Evolutionary conservation across 805 yeast genomes (phyloP).

Genomic region (Yarrowia sp.): DNA sequence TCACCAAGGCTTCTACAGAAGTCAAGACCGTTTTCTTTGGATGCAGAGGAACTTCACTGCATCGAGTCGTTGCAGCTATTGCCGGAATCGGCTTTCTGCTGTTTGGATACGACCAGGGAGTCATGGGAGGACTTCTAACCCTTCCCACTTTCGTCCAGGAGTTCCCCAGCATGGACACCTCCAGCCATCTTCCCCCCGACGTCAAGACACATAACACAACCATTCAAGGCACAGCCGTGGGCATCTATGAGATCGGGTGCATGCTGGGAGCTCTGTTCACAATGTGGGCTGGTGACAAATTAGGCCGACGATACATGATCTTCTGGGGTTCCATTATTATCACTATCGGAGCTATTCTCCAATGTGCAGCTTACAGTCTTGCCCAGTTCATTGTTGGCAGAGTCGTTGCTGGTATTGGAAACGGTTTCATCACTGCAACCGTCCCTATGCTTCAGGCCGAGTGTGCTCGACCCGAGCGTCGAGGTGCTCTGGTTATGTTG

Average conservation of each 20-base stretch:
- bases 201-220: constrained; percentile 10
- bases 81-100: constrained; percentile 41
- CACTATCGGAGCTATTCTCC: constrained; percentile 61
- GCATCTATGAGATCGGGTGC: constrained; percentile 60
- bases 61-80: constrained; percentile 29
- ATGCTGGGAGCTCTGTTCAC: constrained; percentile 24
- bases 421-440: constrained; percentile 72
- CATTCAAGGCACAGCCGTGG: constrained; percentile 8
- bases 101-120: constrained; percentile 76
- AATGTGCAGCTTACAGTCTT: constrained; percentile 47
- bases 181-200: not conserved
- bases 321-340: constrained; percentile 53
- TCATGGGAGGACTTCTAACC: constrained; percentile 71
- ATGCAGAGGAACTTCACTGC: constrained; percentile 27
- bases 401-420: constrained; percentile 69
- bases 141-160: constrained; percentile 39
- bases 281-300: constrained; percentile 48
- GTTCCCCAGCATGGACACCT: constrained; percentile 29
- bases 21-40: constrained; percentile 27
- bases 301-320: constrained; percentile 66
- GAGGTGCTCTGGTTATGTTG: constrained; percentile 66
- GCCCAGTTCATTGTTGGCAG: constrained; percentile 77
- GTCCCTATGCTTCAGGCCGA: constrained; percentile 86
- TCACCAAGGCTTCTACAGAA: not conserved
- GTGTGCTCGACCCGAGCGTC: constrained; percentile 59